Evolutionary conservation across 2,329 filamentous ascomycete species (phyloP), one percentile per base, ranked within the genome.

Genomic region (Fusarium pseudonygamai): DNA sequence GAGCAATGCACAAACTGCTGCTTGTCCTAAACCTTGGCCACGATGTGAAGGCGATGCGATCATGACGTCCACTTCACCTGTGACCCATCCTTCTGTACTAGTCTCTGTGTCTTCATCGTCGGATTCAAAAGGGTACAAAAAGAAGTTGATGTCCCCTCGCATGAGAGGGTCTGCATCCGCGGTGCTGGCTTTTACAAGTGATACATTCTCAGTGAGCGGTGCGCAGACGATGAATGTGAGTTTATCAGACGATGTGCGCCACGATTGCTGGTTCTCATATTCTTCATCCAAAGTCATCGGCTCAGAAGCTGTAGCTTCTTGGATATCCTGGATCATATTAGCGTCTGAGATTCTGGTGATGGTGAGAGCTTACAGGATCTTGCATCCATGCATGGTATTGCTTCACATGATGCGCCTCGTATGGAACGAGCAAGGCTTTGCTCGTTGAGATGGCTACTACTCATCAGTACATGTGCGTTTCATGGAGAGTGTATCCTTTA

Each of bases 361-460:
- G 6, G 36, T 7, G 46, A 53, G 67, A 82, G 75, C 75, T 45
- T 80, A 89, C 92, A 58, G 92, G 87, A 78, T 96, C 92, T 85
- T 95, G 88, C 95, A 98, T 98, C 96, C 96, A 98, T 78, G 87
- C 84, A 80, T 97, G 94, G 80, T 98, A 98, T 42, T 87, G 91
- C 22, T 87, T 87, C 30, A 98, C 96, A 84, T 98, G 96, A 79
- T 91, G 92, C 42, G 87, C 83, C 71, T 92, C 92, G 82, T 98
- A 98, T 0, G 95, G 95, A 15, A 97, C 94, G 15, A 98, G 88
- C 24, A 97, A 87, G 49, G 93, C 85, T 56, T 85, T 85, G 9
- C 87, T 82, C 3, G 92, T 92, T 7, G 89, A 87, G 37, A 97
- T 84, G 24, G 92, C 94, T 97, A 75, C 24, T 22, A 2, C 14